Base-by-base conservation (phyloP, 805 yeast genomes). In the Candida awuae region DNA sequence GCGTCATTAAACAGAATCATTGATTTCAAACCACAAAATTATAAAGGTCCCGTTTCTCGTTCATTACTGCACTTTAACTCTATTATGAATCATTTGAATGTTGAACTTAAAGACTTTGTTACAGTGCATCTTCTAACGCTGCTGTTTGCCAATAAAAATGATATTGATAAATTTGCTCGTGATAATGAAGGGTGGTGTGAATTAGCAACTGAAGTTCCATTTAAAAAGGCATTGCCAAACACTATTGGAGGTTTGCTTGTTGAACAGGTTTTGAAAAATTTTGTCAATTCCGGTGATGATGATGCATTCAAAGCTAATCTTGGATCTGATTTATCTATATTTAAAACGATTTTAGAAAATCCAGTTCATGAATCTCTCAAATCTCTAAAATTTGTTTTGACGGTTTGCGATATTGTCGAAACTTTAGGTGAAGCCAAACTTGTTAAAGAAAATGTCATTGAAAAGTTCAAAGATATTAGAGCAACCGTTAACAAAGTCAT, bases 41-140 rank as follows among this genome's bases (percentile, higher is more conserved):
- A 75, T 59, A 70, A 71, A 32, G 88, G 88, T 2, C 87, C 86
- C 12, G 66, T 85, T 25, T 82, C 85, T 14, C 73, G 80, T 47
- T 70, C 74, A 28, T 63, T 84, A 26, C 63, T 84, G 35, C 71
- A 75, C 32, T 82, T 80, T 55, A 71, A 87, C 52, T 78, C 86
- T 15, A 75, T 76, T 40, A 55, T 81, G 34, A 68, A 75, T 39
- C 71, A 71, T 34, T 56, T 81, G 34, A 69, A 69, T 22, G 61
- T 58, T 17, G 68, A 67, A 30, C 54, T 77, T 20, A 69, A 74
- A 43, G 77, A 76, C 46, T 58, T 78, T n/a, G 54, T 76, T 21
- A 81, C 76, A 47, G 66, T 67, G 34, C 69, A 66, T 36, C 51
- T 67, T 42, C 71, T 67, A 52, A 74, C 77, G 16, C 66, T 70